Base-by-base conservation (phyloP, 78 protist genomes). In the Chrysochromulina tobinii region DNA sequence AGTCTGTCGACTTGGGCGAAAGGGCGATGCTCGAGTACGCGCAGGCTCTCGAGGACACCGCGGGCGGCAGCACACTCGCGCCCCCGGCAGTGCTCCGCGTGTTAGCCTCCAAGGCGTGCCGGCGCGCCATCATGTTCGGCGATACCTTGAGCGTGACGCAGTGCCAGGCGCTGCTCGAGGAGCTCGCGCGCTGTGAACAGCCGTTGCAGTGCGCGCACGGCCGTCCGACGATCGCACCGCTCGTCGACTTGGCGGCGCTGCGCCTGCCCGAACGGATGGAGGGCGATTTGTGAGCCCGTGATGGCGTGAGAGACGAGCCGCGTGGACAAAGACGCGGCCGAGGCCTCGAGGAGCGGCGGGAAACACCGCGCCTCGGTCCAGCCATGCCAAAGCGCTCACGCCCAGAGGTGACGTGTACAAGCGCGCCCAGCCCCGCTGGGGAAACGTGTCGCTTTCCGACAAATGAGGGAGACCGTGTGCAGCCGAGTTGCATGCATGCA, bases 201-300 rank as follows among this genome's bases (percentile, higher is more conserved):
- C 94, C 94, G 12, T 89, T 90, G 85, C 87, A 89, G 55, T 93
- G 94, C 27, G 94, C 94, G 50, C 94, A 93, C 18, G 94, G 94
- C 11, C 69, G 94, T 17, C 94, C 94, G 20, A 20, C 94, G 14
- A 57, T 93, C 11, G 89, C 66, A 55, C 92, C 92, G 17, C 27
- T 92, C 18, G 27, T 88, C 48, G 38, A 50, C 0, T 87, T 89
- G 54, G 25, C 85, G 25, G 51, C 50, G 23, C 18, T 57, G 89
- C 38, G 38, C 38, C 38, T 38, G 38, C 38, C 38, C 38, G 38
- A 38, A 38, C 38, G 38, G 38, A 38, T 38, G 38, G 38, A 38
- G 38, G 38, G 38, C 38, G 38, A 38, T 38, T 38, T 38, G 38
- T 38, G 38, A 38, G 38, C 38, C 38, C 38, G 38, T 38, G 38